These are phyloP conservation scores for Casuarina cunninghamiana DNA, from an alignment of 306 rosid genomes.

Conservation along the genomic window DNA sequence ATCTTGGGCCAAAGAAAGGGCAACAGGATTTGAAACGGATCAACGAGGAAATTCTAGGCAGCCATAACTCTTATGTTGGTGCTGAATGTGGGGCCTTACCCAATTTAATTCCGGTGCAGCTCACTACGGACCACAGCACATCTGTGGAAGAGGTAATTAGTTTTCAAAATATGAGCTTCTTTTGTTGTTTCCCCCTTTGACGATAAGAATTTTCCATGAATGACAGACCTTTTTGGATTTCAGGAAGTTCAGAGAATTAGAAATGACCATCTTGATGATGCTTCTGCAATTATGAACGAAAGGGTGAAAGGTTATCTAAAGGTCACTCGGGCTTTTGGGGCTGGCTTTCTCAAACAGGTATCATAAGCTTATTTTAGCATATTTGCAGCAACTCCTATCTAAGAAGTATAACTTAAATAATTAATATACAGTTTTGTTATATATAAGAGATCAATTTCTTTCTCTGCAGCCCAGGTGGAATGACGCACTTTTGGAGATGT, in stretches of 20 bases:
- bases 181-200: background rate
- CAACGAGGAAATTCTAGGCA: constrained; percentile 31
- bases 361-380: background rate
- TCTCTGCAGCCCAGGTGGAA: constrained; percentile 78
- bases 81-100: constrained; percentile 24
- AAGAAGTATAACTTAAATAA: background rate
- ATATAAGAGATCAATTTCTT: background rate
- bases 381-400: background rate
- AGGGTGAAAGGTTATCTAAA: constrained; percentile 78
- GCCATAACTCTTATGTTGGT: constrained; percentile 20
- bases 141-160: constrained; percentile 53
- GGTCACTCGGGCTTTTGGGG: constrained; percentile 90
- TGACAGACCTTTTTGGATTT: background rate
- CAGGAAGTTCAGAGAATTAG: constrained; percentile 74
- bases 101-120: constrained; percentile 49
- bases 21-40: constrained; percentile 27
- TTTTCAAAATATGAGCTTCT: background rate
- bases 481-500: constrained; percentile 66
- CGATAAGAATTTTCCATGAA: background rate
- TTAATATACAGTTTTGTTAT: background rate
- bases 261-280: constrained; percentile 71
- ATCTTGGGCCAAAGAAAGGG: constrained; percentile 16
- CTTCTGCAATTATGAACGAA: constrained; percentile 54
- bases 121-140: constrained; percentile 74
- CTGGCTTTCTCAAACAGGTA: constrained; percentile 89